A percentile compares a stretch with the other conserved stretches of the same genome.
Conservation (phyloP, 176 grass and related monocot species). For the Elymus sibiricus region DNA sequence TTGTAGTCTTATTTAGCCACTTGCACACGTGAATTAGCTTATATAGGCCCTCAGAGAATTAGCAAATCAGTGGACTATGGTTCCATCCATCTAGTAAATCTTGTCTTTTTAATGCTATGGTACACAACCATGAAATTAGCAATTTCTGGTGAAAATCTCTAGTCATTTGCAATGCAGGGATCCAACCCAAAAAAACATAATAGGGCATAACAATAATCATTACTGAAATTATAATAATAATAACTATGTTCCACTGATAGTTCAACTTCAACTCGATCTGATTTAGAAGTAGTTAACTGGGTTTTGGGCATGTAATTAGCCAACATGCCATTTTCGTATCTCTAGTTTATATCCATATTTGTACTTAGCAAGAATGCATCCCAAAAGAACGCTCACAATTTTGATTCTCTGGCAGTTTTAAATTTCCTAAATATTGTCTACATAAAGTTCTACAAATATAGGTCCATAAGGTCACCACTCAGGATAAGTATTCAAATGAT, state of each 20-base stretch:
- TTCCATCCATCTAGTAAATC: not conserved
- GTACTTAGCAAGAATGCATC: not conserved
- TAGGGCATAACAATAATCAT: not conserved
- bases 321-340: not conserved
- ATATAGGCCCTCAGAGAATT: not conserved
- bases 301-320: not conserved
- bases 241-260: not conserved
- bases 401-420: not conserved
- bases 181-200: not conserved
- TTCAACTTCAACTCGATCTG: not conserved
- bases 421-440: not conserved
- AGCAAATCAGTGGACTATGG: not conserved
- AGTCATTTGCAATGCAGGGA: not conserved
- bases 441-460: not conserved
- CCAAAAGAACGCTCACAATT: not conserved
- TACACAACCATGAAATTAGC: not conserved
- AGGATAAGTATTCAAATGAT: not conserved
- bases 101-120: not conserved
- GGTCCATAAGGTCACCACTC: not conserved
- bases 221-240: not conserved
- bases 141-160: not conserved
- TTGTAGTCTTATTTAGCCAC: not conserved
- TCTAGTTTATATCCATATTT: not conserved
- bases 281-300: not conserved
- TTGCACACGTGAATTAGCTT: not conserved